phyloP scores from a whole-genome alignment of 495 filamentous ascomycete genomes.

The Neurospora terricola region DNA sequence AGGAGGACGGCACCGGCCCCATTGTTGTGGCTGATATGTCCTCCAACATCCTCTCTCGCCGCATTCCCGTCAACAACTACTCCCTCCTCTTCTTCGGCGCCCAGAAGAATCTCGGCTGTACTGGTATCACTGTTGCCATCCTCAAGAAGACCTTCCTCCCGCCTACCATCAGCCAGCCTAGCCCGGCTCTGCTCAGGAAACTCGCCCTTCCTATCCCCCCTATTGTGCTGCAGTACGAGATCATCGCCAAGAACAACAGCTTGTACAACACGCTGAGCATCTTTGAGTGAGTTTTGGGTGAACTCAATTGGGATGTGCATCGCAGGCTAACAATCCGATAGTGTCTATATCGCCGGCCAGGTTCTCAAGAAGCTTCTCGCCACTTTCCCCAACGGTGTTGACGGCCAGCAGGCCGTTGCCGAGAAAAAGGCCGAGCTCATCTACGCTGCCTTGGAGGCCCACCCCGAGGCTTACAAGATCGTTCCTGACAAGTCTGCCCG shows the following conservation, averaged over 20 bases:
- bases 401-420: constrained; percentile 59
- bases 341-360: constrained; percentile 76
- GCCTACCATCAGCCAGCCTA: constrained; percentile 45
- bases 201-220: constrained; percentile 71
- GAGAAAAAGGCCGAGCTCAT: constrained; percentile 62
- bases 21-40: constrained; percentile 80
- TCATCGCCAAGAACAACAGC: constrained; percentile 75
- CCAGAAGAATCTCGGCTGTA: constrained; percentile 83
- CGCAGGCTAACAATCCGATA: constrained; percentile 11
- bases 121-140: constrained; percentile 77
- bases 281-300: constrained; percentile 49
- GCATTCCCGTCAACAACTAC: constrained; percentile 61
- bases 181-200: constrained; percentile 55
- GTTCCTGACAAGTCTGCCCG: constrained; percentile 64
- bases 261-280: constrained; percentile 94
- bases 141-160: constrained; percentile 68
- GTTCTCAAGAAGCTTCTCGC: constrained; percentile 62
- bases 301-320: not conserved
- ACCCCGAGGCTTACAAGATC: constrained; percentile 57
- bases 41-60: constrained; percentile 60
- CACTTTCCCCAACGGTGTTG: constrained; percentile 53
- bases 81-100: constrained; percentile 71
- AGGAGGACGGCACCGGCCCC: constrained; percentile 45
- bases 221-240: constrained; percentile 70
- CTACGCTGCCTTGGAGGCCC: constrained; percentile 64